Base-by-base conservation (phyloP, 2,329 filamentous ascomycete genomes). In the Tolypocladium ovalisporum region DNA sequence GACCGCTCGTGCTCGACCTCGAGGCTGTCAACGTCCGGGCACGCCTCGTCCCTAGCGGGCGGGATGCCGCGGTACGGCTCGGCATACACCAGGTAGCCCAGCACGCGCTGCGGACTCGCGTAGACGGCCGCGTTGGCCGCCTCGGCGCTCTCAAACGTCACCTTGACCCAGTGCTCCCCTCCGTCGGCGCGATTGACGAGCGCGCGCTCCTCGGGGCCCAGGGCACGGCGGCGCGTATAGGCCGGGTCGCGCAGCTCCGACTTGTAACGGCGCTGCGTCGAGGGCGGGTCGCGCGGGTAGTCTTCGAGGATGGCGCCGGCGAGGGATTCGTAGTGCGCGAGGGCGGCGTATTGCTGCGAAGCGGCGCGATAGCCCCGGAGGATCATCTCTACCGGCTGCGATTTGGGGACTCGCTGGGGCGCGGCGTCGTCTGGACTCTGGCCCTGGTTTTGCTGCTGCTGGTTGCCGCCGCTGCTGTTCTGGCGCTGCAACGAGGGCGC, bases 251-350 rank as follows among this genome's bases (percentile, higher is more conserved):
- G 82, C 60, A 89, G 82, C 63, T 92, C 84, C 1, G 86, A 82
- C 67, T 89, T 88, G 75, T 88, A 93, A 58, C 87, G 80, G 58
- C 81, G 79, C 67, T 83, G 82, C 61, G 85, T 80, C 57, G 84
- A 79, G 3, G 89, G 88, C n/a, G 93, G 87, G 62, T 89, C 86
- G 61, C 93, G 86, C 10, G 91, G 85, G 72, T 97, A 97, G 73
- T 97, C 92, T 74, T 97, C 93, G 72, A 92, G 92, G 68, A 97
- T 90, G 61, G 84, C 76, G 32, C 92, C 92, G 8, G 89, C 93
- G 47, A 96, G 85, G 59, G 86, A 83, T 75, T 97, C 93, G 74
- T 88, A 97, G 73, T 90, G 89, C 63, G 88, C 85, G 64, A 97
- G 86, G 37, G 91, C 91, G 34, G 92, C 90, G 81, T 94, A 97